Conservation (phyloP, 768 basidiomycete species). For the Termitomyces eurrhizus region DNA sequence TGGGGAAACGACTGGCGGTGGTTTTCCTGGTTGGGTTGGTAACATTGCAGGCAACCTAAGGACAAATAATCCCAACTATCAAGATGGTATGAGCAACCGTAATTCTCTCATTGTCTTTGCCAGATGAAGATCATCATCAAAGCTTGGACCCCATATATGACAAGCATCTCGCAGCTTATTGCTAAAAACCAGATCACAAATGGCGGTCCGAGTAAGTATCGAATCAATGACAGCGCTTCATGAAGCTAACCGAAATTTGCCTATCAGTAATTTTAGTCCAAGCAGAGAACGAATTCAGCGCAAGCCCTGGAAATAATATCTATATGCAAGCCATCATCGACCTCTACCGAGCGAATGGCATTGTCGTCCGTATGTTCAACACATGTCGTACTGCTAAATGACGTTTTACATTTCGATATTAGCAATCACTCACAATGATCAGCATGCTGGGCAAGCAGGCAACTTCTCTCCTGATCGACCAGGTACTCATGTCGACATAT, state of each 20-base stretch:
- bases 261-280: conserved; percentile 42
- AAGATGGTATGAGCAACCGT: conserved; percentile 27
- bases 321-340: conserved; percentile 51
- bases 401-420: neutral
- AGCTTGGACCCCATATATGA: conserved; percentile 58
- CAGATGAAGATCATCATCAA: neutral
- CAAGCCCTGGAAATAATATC: conserved; percentile 34
- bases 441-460: conserved; percentile 42
- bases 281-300: conserved; percentile 55
- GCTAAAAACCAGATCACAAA: conserved; percentile 54
- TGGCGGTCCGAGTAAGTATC: conserved; percentile 49
- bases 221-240: neutral
- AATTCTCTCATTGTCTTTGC: neutral
- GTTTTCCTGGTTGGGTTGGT: conserved; percentile 58
- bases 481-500: conserved; percentile 44
- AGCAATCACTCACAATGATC: conserved; percentile 50
- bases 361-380: conserved; percentile 40
- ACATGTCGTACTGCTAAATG: neutral
- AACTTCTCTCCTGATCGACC: conserved; percentile 48
- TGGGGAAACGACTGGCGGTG: conserved; percentile 50
- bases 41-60: conserved; percentile 47
- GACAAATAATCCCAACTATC: conserved; percentile 47
- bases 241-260: neutral
- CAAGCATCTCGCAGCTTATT: conserved; percentile 43
- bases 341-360: conserved; percentile 39